Base-by-base conservation (phyloP, 129 eudicot genomes). In the Tagetes patula region DNA sequence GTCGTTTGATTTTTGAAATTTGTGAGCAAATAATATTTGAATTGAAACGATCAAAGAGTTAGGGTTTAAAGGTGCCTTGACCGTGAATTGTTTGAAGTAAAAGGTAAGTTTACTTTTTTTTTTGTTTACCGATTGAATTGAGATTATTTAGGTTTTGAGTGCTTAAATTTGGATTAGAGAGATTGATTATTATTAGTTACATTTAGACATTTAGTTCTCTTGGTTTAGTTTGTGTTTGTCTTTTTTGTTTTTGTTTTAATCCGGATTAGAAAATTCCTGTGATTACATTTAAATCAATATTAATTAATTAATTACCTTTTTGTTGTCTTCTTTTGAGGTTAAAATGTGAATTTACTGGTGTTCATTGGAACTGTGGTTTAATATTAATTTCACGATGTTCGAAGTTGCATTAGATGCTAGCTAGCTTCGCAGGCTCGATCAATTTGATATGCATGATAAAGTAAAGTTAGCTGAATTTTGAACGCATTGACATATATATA, bases 1-100 rank as follows among this genome's bases (percentile, higher is more conserved):
- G 5, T 88, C 85, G 3, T 87, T 87, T 71, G 93, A 85, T 75
- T 87, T 78, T 81, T 80, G 74, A 78, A 61, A 20, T 20, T 20
- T 20, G 27, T 20, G 27, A 20, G 27, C 27, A 20, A 20, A 20
- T 20, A 20, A 20, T 20, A 20, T 20, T 20, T 20, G 27, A 8
- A 6, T 43, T 43, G 48, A 8, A 43, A 43, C 48, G 53, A 62
- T 77, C 48, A 33, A 38, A 77, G 37, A 61, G 71, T 40, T 77
- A 69, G 81, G 81, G 45, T 77, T 70, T 50, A 4, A 61, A 61
- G 65, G 6, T 50, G 43, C 60, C 42, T 77, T 70, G 65, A 61
- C 14, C 31, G 55, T 12, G 55, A 40, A 76, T 67, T 76, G 75
- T 58, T 68, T 76, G 70, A 37, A 67, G 27, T 20, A 20, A 20